Evolutionary conservation across 2,329 filamentous ascomycete genomes (phyloP).

Genomic region (Aspergillus felis): DNA sequence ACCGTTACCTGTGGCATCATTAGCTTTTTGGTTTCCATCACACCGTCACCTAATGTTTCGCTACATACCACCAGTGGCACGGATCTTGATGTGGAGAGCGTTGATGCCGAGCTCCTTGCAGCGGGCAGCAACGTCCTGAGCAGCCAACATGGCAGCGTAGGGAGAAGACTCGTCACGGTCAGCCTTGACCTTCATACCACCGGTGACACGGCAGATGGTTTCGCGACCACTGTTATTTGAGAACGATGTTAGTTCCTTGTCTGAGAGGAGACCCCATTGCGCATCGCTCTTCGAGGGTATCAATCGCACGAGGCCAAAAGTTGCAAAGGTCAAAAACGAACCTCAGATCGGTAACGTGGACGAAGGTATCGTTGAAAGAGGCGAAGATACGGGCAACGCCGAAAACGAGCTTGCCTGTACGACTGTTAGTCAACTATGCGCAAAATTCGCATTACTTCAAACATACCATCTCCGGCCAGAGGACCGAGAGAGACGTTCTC

Average conservation of each 20-base stretch:
- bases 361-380: conserved; percentile 90
- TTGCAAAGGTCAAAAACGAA: conserved; percentile 44
- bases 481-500: conserved; percentile 99
- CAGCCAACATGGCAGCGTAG: conserved; percentile 99
- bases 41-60: not conserved
- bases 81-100: conserved; percentile 99
- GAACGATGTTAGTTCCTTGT: conserved; percentile 8
- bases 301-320: not conserved
- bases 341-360: conserved; percentile 99
- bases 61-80: conserved; percentile 87
- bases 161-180: conserved; percentile 99
- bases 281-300: conserved; percentile 6
- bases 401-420: conserved; percentile 87
- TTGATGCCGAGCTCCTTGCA: conserved; percentile 85
- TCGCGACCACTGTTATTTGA: conserved; percentile 75
- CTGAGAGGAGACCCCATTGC: not conserved
- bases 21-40: not conserved
- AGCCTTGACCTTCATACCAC: conserved; percentile 99
- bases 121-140: conserved; percentile 92
- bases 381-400: conserved; percentile 98
- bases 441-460: conserved; percentile 2
- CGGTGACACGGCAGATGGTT: conserved; percentile 99
- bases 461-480: conserved; percentile 88
- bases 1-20: conserved; percentile 69
- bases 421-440: conserved; percentile 6